Conservation (phyloP, 345 rosid species). For the Euphorbia lathyris region DNA sequence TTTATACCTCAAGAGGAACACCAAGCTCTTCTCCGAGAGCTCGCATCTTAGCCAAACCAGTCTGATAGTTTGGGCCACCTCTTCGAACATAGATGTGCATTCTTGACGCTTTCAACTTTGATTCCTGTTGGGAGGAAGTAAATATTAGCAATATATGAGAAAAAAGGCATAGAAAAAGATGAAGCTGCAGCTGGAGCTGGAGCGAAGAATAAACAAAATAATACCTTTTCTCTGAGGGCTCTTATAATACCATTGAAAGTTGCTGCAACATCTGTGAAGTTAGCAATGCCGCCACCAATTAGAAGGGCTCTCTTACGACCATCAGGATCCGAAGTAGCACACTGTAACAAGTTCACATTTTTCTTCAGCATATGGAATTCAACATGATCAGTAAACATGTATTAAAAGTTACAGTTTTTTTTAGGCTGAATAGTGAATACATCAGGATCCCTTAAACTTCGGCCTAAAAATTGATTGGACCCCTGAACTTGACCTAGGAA, state of each 20-base stretch:
- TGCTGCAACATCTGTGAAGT: slow-evolving; percentile 94
- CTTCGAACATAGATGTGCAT: slow-evolving; percentile 92
- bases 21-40: slow-evolving; percentile 77
- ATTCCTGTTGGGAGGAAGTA: slow-evolving; percentile 42
- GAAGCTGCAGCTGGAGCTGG: neutral
- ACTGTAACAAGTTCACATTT: slow-evolving; percentile 38
- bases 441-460: no score
- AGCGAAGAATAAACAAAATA: neutral
- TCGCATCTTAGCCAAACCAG: slow-evolving; percentile 83
- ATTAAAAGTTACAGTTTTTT: no score
- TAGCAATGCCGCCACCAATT: slow-evolving; percentile 97
- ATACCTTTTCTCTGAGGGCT: slow-evolving; percentile 89
- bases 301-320: slow-evolving; percentile 91
- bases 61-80: slow-evolving; percentile 96
- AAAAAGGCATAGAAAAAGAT: no score
- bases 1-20: slow-evolving; percentile 75
- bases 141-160: neutral
- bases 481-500: no score
- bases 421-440: no score
- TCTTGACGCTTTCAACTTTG: slow-evolving; percentile 84
- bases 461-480: no score
- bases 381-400: no score
- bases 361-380: slow-evolving; percentile 3
- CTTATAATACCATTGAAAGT: slow-evolving; percentile 91
- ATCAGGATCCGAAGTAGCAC: slow-evolving; percentile 89